Percentiles rank a stretch among this genome's conserved stretches.
Evolutionary conservation across 2,329 filamentous ascomycete species (phyloP).

Genomic region (Trichoderma sp.): DNA sequence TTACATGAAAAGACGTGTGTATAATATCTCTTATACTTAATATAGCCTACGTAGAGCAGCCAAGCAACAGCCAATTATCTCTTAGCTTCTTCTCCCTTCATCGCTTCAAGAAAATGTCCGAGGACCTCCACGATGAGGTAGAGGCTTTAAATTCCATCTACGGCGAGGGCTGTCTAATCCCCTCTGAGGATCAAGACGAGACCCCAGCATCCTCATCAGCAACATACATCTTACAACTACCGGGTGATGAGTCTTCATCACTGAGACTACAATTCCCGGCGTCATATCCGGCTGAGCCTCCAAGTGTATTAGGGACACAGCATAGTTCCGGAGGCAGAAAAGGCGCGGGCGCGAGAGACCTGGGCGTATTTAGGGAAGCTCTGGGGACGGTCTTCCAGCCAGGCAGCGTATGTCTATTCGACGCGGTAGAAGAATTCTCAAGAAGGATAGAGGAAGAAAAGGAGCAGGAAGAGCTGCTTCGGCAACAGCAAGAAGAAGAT

Average conservation of each 20-base stretch:
- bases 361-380: conserved; percentile 70
- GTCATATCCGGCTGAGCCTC: conserved; percentile 75
- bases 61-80: not conserved
- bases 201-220: conserved; percentile 22
- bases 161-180: conserved; percentile 64
- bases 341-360: conserved; percentile 72
- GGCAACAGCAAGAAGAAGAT: conserved; percentile 32
- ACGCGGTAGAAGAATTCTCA: conserved; percentile 78
- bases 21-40: not conserved
- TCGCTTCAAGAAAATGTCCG: conserved; percentile 49
- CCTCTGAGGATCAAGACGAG: conserved; percentile 41
- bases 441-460: conserved; percentile 45
- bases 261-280: conserved; percentile 69
- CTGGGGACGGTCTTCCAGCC: conserved; percentile 69
- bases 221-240: conserved; percentile 66
- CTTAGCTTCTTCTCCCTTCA: not conserved
- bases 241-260: conserved; percentile 61
- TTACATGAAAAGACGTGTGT: conserved; percentile 6
- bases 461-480: conserved; percentile 33
- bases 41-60: not conserved
- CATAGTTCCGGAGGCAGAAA: conserved; percentile 74
- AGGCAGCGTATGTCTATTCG: conserved; percentile 84
- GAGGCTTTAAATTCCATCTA: conserved; percentile 87
- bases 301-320: conserved; percentile 75
- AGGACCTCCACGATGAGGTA: conserved; percentile 71